These are phyloP conservation scores for Scheffersomyces spartinae DNA, from an alignment of 805 yeast genomes.

Conservation along the genomic window DNA sequence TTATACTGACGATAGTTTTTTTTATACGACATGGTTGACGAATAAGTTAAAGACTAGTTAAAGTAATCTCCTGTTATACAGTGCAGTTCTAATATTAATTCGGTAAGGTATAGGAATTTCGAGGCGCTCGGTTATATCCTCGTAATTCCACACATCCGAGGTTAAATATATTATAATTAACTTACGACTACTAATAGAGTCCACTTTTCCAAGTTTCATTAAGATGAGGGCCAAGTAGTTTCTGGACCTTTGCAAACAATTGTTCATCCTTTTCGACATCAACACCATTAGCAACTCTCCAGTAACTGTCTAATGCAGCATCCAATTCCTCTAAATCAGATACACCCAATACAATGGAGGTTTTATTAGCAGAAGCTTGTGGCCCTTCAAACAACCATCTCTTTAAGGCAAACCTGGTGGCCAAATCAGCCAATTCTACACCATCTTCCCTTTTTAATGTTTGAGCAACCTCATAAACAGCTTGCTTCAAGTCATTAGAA, in stretches of 20 bases:
- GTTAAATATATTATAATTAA: too few relatives aligned
- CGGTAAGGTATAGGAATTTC: too few relatives aligned
- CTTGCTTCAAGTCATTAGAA: constrained; percentile 39
- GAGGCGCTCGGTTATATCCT: too few relatives aligned
- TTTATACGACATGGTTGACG: too few relatives aligned
- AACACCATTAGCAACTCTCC: constrained; percentile 29
- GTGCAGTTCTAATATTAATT: too few relatives aligned
- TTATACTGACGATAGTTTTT: too few relatives aligned
- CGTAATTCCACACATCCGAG: too few relatives aligned
- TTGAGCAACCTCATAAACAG: constrained; percentile 34
- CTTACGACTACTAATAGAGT: too few relatives aligned
- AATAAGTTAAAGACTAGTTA: too few relatives aligned
- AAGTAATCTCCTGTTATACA: too few relatives aligned
- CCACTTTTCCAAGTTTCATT: constrained; percentile 58
- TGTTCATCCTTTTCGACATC: constrained; percentile 28
- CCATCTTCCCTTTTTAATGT: constrained; percentile 23
- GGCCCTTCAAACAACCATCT: constrained; percentile 35
- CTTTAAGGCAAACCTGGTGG: constrained; percentile 63
- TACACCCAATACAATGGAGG: constrained; percentile 71
- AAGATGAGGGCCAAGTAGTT: constrained; percentile 38
- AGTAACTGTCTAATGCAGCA: constrained; percentile 48
- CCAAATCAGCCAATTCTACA: constrained; percentile 69
- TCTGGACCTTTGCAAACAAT: constrained; percentile 31
- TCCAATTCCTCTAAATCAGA: constrained; percentile 53
- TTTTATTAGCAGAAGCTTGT: constrained; percentile 14